Evolutionary conservation across 768 basidiomycete species (phyloP), one percentile per base, ranked within the genome.

Genomic region (Leccinellum luteum): DNA sequence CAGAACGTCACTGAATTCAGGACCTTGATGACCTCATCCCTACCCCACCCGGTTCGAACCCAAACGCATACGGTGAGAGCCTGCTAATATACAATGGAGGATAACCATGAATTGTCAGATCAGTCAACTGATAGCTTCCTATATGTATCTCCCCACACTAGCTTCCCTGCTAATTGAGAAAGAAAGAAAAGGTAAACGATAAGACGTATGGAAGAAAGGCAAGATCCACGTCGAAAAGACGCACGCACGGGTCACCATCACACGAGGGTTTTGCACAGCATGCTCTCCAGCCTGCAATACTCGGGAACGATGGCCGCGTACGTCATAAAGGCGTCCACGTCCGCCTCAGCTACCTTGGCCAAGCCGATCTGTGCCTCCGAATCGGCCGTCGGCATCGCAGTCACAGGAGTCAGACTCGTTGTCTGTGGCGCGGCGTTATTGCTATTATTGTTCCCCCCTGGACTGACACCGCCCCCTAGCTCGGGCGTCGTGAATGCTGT

Each of bases 281-380:
- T 86, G 12, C 83, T 81, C 73, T 94, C 92, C 62, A 94, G 72
- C 43, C 92, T 77, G 75, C 82, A 85, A 70, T 85, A 93, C 74
- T 94, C 92, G 27, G 90, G 88, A 17, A 93, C 87, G 68, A 92
- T 88, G 34, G 89, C 84, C 19, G 90, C 90, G 68, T 94, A 94
- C 0, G 87, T 83, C 84, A 90, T 82, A 72, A 92, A 92, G 55
- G 90, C 86, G 70, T 94, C 92, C 53, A 84, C 74, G 68, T 94
- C 92, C 14, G 91, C 84, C 58, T 92, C 90, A 0, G 92, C 90
- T 6, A 93, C 86, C 72, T 91, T 92, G 31, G 84, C 86, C 48
- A 92, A 72, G 15, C 92, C 92, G 32, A 87, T 76, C 73, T 89
- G 88, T 31, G 82, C 78, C 73, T 92, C 91, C 15, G 79, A 76